Conservation (phyloP, 768 basidiomycete species). For the Hygrocybe punicea region DNA sequence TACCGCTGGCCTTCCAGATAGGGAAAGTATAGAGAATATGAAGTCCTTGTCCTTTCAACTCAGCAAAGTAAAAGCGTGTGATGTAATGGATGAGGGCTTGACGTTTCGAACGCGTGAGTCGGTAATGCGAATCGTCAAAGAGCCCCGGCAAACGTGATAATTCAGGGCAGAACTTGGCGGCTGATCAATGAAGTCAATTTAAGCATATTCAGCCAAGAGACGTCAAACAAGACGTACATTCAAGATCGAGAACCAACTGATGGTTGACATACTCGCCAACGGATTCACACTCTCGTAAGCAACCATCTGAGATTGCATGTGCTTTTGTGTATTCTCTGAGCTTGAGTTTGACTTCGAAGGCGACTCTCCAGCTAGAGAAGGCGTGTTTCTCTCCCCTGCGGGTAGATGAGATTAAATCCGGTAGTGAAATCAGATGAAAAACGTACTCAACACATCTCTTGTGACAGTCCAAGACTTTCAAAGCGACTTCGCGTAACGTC, state of each 20-base stretch:
- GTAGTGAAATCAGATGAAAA: background rate
- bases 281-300: constrained; percentile 5
- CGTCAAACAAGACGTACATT: constrained; percentile 7
- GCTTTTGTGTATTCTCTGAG: background rate
- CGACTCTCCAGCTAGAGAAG: constrained; percentile 13
- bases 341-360: constrained; percentile 14
- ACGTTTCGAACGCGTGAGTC: background rate
- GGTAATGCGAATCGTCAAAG: constrained; percentile 7
- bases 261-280: constrained; percentile 5
- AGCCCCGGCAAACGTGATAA: constrained; percentile 13
- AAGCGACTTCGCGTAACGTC: constrained; percentile 10
- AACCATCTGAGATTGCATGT: constrained; percentile 4
- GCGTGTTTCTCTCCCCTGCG: constrained; percentile 1
- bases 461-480: constrained; percentile 7
- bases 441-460: background rate
- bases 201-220: background rate
- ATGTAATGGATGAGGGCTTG: constrained; percentile 10
- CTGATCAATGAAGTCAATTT: background rate
- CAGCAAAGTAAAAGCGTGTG: constrained; percentile 7
- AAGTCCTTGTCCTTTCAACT: constrained; percentile 9
- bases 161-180: constrained; percentile 13
- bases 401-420: background rate
- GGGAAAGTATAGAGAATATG: constrained; percentile 14
- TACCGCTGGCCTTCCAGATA: constrained; percentile 10
- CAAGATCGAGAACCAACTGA: constrained; percentile 16